Evolutionary conservation across 441 rosid species (phyloP), one percentile per base, ranked within the genome.

Genomic region (Euphorbia celastroides): DNA sequence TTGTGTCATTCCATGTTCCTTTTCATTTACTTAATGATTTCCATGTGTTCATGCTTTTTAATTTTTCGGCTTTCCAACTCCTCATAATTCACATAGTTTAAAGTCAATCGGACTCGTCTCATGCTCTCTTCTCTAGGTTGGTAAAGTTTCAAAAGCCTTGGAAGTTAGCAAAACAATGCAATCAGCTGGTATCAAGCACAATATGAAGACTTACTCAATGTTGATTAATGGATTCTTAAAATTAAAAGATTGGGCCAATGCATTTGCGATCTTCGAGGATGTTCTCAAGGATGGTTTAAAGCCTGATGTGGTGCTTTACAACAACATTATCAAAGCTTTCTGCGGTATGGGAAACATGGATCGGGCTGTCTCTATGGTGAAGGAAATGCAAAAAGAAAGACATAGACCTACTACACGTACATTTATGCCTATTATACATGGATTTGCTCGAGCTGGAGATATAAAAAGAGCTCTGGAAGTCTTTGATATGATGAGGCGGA

Each of bases 341-440:
- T 94, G 99, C 77, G 97, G 96, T 57, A 91, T 94, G 99, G 97
- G 97, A 74, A 94, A 86, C 83, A 88, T 91, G 90, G 93, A 85
- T 11, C 89, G 99, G 67, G 99, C 97, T 0, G 73, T 94, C 77
- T 75, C 78, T 60, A 86, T 84, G 66, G 87, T 91, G 51, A 94
- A 89, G 70, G 88, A 86, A 77, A 91, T 94, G 99, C 90, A 88
- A 77, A 91, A 80, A 82, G 80, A 83, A 81, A 89, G 86, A 74
- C 87, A 81, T 67, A 81, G 84, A 65, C 97, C 96, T 57, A 89
- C 96, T 5, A 76, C 99, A 44, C 83, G 87, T 26, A 86, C 97
- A 22, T 89, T 88, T 83, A 75, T 88, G 97, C 99, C 99, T 58
- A 94, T 94, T 65, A 89, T 91, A 77, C 81, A 89, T 70, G 84